Conservation (phyloP, 805 yeast genomes). For the Hanseniaspora lindneri region DNA sequence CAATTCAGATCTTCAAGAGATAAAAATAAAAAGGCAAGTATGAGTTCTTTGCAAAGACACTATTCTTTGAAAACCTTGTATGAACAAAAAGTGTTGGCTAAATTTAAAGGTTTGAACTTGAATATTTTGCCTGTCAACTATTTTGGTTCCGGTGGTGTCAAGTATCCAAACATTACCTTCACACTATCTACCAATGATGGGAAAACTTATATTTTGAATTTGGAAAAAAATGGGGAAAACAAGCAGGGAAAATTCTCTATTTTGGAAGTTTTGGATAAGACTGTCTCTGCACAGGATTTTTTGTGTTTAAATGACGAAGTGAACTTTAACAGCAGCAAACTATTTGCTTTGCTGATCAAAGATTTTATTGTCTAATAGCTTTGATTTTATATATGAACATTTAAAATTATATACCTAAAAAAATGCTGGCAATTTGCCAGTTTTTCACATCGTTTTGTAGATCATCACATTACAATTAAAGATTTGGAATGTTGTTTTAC, state of each 20-base stretch:
- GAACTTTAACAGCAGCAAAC: conserved; percentile 52
- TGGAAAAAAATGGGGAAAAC: conserved; percentile 31
- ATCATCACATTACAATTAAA: too few relatives aligned
- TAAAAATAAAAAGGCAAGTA: conserved; percentile 65
- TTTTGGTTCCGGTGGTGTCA: conserved; percentile 35
- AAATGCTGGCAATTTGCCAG: too few relatives aligned
- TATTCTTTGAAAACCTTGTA: conserved; percentile 62
- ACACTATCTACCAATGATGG: conserved; percentile 66
- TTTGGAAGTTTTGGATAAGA: conserved; percentile 62
- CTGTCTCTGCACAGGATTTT: conserved; percentile 40
- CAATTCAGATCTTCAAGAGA: conserved; percentile 55
- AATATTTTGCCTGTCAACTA: conserved; percentile 31
- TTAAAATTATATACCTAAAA: too few relatives aligned
- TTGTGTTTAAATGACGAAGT: conserved; percentile 57
- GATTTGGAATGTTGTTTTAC: too few relatives aligned
- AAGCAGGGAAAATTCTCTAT: conserved; percentile 42
- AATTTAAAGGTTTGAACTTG: conserved; percentile 43
- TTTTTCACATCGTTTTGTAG: too few relatives aligned
- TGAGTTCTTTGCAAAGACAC: conserved; percentile 32
- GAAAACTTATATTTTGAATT: conserved; percentile 51
- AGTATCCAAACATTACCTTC: conserved; percentile 56
- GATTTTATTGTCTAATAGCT: conserved; percentile 37
- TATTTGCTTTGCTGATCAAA: conserved; percentile 57
- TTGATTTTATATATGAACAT: too few relatives aligned
- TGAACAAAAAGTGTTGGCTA: conserved; percentile 58